phyloP scores from a whole-genome alignment of 2,329 filamentous ascomycete species.

The Cladophialophora immunda region DNA sequence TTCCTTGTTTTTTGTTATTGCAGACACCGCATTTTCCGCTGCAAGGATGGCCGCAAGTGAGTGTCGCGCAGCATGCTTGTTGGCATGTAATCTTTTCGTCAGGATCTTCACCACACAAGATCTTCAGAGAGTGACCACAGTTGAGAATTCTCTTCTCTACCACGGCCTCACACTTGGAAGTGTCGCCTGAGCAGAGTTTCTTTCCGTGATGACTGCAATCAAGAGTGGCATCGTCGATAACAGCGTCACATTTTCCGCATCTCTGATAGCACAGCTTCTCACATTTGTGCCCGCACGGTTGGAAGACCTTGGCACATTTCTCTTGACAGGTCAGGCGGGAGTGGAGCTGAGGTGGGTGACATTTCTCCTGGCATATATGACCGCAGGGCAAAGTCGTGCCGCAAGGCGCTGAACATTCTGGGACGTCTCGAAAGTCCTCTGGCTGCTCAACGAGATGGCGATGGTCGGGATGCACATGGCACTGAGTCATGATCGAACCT shows the following conservation, averaged over 20 bases:
- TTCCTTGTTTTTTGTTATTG: not conserved
- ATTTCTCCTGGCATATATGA: slow-evolving; percentile 37
- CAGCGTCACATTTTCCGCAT: slow-evolving; percentile 35
- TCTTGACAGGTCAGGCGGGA: slow-evolving; percentile 36
- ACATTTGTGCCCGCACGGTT: slow-evolving; percentile 37
- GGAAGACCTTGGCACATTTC: slow-evolving; percentile 33
- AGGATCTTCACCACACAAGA: slow-evolving; percentile 33
- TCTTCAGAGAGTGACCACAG: slow-evolving; percentile 37
- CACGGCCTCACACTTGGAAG: slow-evolving; percentile 30
- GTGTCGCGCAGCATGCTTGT: slow-evolving; percentile 28
- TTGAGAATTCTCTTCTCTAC: slow-evolving; percentile 21
- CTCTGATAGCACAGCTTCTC: slow-evolving; percentile 36
- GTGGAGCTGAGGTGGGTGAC: slow-evolving; percentile 40
- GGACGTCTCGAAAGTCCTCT: slow-evolving; percentile 40
- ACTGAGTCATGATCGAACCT: slow-evolving; percentile 39
- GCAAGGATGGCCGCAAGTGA: slow-evolving; percentile 40
- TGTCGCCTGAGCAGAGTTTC: slow-evolving; percentile 35
- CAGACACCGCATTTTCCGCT: slow-evolving; percentile 26
- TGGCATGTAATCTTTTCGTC: slow-evolving; percentile 22
- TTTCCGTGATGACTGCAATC: slow-evolving; percentile 37
- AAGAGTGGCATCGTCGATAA: slow-evolving; percentile 28
- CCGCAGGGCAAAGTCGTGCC: slow-evolving; percentile 41
- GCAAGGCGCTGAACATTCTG: slow-evolving; percentile 40
- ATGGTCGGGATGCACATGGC: slow-evolving; percentile 39
- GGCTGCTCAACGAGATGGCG: slow-evolving; percentile 35